These are phyloP conservation scores for Mycogone perniciosa DNA, from an alignment of 2,329 filamentous ascomycete genomes.

Conservation along the genomic window DNA sequence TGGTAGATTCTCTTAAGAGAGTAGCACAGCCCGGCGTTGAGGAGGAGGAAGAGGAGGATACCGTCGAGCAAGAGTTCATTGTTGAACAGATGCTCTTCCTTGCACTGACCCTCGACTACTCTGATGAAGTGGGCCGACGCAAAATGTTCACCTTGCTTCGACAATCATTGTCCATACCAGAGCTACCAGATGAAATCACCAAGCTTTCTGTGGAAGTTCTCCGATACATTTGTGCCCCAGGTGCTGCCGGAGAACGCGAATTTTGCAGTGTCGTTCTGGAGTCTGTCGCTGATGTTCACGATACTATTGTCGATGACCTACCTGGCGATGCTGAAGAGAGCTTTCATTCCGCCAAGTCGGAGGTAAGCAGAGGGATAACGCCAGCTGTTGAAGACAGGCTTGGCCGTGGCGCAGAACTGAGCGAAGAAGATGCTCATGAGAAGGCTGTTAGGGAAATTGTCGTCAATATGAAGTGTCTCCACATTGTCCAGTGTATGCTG, in stretches of 20 bases:
- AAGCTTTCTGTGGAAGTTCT: conserved; percentile 79
- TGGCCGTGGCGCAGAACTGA: conserved; percentile 37
- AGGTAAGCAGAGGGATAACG: conserved; percentile 63
- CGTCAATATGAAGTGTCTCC: conserved; percentile 96
- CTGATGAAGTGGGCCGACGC: conserved; percentile 89
- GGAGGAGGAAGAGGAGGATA: conserved; percentile 71
- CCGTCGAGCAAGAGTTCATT: conserved; percentile 87
- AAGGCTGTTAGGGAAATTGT: conserved; percentile 87
- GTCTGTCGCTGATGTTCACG: conserved; percentile 92
- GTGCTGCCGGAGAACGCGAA: conserved; percentile 68
- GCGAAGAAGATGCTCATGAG: conserved; percentile 59
- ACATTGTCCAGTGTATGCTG: conserved; percentile 96
- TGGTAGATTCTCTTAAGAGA: conserved; percentile 58
- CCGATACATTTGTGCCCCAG: conserved; percentile 72
- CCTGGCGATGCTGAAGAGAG: conserved; percentile 57
- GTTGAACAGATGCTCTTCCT: conserved; percentile 94
- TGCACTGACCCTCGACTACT: conserved; percentile 86
- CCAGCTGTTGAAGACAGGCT: conserved; percentile 42
- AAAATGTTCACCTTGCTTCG: conserved; percentile 94
- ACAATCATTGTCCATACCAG: conserved; percentile 76
- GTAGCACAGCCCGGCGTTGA: conserved; percentile 49
- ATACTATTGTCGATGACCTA: conserved; percentile 75
- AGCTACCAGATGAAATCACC: conserved; percentile 87
- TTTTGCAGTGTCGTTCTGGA: conserved; percentile 84
- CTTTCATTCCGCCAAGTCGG: conserved; percentile 89